These are phyloP conservation scores for Pichia sp. DNA, from an alignment of 1,139 yeast genomes.

Conservation along the genomic window DNA sequence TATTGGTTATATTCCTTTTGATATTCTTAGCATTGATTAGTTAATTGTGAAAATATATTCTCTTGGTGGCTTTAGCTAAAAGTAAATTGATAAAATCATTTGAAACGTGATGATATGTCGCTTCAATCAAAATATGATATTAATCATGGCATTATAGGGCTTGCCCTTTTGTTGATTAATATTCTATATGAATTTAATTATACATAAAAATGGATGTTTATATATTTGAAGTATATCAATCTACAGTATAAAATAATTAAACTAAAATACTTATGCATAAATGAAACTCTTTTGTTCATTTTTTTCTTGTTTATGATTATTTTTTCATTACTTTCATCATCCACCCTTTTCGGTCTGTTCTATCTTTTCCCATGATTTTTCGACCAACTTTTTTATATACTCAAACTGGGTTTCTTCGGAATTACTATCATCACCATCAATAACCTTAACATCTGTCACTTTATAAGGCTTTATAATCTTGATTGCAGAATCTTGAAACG, in stretches of 20 bases:
- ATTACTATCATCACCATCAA: slow-evolving; percentile 22
- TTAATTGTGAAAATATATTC: slow-evolving; percentile 11
- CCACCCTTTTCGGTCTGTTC: slow-evolving; percentile 57
- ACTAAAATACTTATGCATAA: not conserved
- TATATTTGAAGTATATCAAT: not conserved
- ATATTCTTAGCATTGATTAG: slow-evolving; percentile 38
- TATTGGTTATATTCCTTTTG: slow-evolving; percentile 39
- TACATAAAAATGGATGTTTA: not conserved
- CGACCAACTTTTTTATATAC: slow-evolving; percentile 43
- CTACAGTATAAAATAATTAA: not conserved
- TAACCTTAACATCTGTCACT: slow-evolving; percentile 32
- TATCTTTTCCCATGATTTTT: slow-evolving; percentile 49
- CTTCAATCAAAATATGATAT: not conserved
- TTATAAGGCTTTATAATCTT: slow-evolving; percentile 46
- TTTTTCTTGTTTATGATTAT: not conserved
- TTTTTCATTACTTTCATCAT: slow-evolving; percentile 26
- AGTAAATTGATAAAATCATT: too few relatives aligned
- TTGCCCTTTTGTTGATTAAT: not conserved
- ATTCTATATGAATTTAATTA: not conserved
- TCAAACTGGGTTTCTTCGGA: slow-evolving; percentile 31
- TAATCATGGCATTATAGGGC: not conserved
- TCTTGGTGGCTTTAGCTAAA: too few relatives aligned
- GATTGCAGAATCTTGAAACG: slow-evolving; percentile 45
- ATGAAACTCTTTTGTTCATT: not conserved
- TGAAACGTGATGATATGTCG: not conserved